phyloP scores from a whole-genome alignment of 2,329 filamentous ascomycete genomes.

The Botrytis porri region DNA sequence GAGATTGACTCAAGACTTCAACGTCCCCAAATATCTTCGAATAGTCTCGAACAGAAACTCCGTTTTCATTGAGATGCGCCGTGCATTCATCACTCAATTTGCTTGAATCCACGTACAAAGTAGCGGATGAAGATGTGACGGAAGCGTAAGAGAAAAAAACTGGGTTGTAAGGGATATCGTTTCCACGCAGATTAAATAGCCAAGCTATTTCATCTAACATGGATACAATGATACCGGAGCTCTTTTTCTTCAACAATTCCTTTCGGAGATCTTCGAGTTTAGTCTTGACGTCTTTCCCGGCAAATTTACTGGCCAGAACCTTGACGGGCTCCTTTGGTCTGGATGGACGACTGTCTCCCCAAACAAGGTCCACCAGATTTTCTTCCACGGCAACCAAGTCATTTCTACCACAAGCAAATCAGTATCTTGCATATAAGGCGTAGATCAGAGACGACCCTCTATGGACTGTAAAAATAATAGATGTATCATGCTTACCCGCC shows the following conservation, averaged over 20 bases:
- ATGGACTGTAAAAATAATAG: neutral
- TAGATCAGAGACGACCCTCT: neutral
- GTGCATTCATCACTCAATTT: conserved; percentile 71
- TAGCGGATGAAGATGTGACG: conserved; percentile 72
- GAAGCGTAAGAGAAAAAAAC: conserved; percentile 98
- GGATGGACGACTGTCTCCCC: conserved; percentile 70
- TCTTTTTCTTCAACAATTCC: conserved; percentile 87
- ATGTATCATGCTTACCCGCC: conserved; percentile 56
- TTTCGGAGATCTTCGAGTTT: conserved; percentile 88
- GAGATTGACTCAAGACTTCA: conserved; percentile 55
- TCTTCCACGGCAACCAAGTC: conserved; percentile 71
- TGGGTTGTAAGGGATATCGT: conserved; percentile 94
- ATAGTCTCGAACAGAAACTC: conserved; percentile 78
- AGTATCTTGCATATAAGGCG: neutral
- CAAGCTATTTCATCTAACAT: conserved; percentile 97
- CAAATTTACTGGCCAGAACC: conserved; percentile 67
- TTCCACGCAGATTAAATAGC: conserved; percentile 96
- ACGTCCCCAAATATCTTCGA: conserved; percentile 75
- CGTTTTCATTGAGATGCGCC: conserved; percentile 65
- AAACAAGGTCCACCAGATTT: conserved; percentile 90
- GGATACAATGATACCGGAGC: conserved; percentile 81
- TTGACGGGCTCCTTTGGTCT: conserved; percentile 74
- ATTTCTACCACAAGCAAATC: conserved; percentile 6
- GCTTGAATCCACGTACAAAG: conserved; percentile 77
- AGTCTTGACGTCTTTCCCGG: conserved; percentile 76